Evolutionary conservation across 345 rosid genomes (phyloP), one percentile per base, ranked within the genome.

Genomic region (Bruguiera sexangula): DNA sequence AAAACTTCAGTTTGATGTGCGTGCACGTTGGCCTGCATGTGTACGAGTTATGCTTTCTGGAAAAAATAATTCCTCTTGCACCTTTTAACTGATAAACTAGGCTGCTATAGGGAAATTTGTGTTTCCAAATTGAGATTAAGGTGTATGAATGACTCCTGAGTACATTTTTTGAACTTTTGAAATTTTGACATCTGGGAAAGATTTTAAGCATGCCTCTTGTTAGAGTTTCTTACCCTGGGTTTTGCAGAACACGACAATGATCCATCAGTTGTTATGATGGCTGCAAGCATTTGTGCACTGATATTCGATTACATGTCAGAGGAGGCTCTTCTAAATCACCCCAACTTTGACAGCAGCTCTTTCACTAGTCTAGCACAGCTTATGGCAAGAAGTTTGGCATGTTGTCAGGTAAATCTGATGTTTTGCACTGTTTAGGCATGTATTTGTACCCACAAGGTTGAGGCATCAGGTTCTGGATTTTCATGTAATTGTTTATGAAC

Each of bases 241-340:
- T 74, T 55, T 46, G 55, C 85, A 92, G 96, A 82, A 73, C 62
- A 81, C 62, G 70, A 69, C 55, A 54, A 70, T 64, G 92, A 92
- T 63, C 77, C 71, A 30, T 84, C 92, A 32, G 55, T 56, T 48
- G 55, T 73, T 4, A 82, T 88, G 90, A 85, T 92, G 99, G 93
- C 91, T 72, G 83, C 93, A 62, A 88, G 92, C 80, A 83, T 95
- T 66, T 85, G 91, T 79, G 72, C 90, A 6, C 72, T 94, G 76
- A 73, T 89, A 67, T 75, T 92, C 53, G 97, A 87, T 69, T 73
- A 67, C 48, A 86, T 87, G 62, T 91, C 99, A 52, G 96, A 92
- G 76, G 88, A 81, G 65, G 85, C 85, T 75, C 89, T 92, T 67
- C 77, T 80, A n/a, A 77, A 77, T 68, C 86, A 79, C 80, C 81